Evolutionary conservation across 129 eudicot genomes (phyloP).

Genomic region (Helianthus tuberosus): DNA sequence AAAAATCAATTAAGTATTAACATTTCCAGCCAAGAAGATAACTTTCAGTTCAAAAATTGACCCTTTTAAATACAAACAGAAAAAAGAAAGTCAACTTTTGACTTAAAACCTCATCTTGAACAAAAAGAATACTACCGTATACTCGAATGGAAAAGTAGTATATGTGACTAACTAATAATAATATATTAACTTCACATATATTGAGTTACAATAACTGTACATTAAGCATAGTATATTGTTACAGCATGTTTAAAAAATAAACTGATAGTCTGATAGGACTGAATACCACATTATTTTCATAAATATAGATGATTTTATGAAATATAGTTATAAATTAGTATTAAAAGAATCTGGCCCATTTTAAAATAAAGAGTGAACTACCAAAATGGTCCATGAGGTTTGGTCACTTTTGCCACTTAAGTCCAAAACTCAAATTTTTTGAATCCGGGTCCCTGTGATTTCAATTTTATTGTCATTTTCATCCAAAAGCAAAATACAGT

Average conservation of each 20-base stretch:
- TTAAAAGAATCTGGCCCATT: not conserved
- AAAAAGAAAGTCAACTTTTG: not conserved
- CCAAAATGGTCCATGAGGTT: too few species aligned
- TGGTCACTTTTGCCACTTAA: too few species aligned
- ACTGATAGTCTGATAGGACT: conserved; percentile 13
- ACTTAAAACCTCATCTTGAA: not conserved
- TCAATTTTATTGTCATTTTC: too few species aligned
- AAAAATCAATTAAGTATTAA: not conserved
- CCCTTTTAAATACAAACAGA: too few species aligned
- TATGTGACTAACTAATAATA: too few species aligned
- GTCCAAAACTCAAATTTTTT: too few species aligned
- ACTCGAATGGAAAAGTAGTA: too few species aligned
- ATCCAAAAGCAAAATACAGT: too few species aligned
- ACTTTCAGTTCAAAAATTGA: not conserved
- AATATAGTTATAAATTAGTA: not conserved
- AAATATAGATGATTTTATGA: not conserved
- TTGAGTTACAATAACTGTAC: too few species aligned
- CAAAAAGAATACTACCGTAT: not conserved
- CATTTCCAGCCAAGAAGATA: not conserved
- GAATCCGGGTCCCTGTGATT: too few species aligned
- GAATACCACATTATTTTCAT: not conserved
- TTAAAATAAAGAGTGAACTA: not conserved
- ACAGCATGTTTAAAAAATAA: not conserved
- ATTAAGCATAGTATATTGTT: not conserved
- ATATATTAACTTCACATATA: too few species aligned